These are phyloP conservation scores for Leishmania mexicana DNA, from an alignment of 208 protist genomes.

Conservation along the genomic window DNA sequence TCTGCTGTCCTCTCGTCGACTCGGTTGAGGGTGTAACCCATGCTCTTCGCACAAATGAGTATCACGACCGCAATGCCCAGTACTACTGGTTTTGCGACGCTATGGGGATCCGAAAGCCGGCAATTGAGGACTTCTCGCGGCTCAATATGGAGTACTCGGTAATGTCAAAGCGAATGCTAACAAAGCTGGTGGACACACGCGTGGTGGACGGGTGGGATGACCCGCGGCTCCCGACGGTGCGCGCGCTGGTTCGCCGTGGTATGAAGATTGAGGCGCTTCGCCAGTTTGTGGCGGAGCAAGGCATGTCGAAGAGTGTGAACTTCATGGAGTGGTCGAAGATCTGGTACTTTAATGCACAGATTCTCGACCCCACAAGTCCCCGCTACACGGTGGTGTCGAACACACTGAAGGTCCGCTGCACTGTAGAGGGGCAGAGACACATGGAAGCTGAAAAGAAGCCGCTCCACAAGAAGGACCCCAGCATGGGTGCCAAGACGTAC, in stretches of 20 bases:
- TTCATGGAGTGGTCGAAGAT: conserved; percentile 99
- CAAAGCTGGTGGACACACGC: conserved; percentile 96
- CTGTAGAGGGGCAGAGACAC: conserved; percentile 63
- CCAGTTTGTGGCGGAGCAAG: conserved; percentile 97
- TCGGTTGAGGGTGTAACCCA: conserved; percentile 99
- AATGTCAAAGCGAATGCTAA: conserved; percentile 99
- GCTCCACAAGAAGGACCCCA: conserved; percentile 95
- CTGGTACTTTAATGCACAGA: conserved; percentile 98
- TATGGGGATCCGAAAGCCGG: conserved; percentile 87
- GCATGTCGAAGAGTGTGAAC: conserved; percentile 96
- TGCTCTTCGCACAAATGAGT: conserved; percentile 98
- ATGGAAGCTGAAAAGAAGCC: conserved; percentile 67
- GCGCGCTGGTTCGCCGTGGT: conserved; percentile 95
- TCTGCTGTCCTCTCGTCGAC: conserved; percentile 99
- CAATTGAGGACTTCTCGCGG: conserved; percentile 96
- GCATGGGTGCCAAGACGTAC: conserved; percentile 94
- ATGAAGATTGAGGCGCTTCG: conserved; percentile 96
- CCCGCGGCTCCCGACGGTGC: conserved; percentile 98
- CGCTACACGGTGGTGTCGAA: conserved; percentile 95
- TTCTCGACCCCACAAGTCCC: conserved; percentile 97
- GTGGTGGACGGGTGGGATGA: conserved; percentile 99
- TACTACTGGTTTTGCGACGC: conserved; percentile 97
- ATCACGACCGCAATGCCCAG: conserved; percentile 98
- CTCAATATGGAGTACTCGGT: conserved; percentile 99
- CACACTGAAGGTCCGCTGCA: conserved; percentile 78